Evolutionary conservation across 805 yeast genomes (phyloP), one percentile per base, ranked within the genome.

Genomic region (Ogataea corticis): DNA sequence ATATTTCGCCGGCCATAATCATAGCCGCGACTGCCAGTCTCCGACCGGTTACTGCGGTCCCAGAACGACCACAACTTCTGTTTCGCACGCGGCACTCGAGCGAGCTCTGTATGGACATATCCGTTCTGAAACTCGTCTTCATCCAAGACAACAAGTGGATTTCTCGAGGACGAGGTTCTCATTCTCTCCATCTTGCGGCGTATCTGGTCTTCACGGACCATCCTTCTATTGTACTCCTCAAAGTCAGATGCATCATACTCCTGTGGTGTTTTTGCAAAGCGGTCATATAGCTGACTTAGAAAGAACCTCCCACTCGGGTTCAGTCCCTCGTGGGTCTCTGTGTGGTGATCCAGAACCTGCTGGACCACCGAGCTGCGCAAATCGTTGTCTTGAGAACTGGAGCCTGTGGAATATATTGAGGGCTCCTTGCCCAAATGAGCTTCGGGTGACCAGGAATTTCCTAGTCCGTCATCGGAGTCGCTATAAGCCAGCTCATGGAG

Each of bases 161-260:
- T 48, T 14, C 36, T 43, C 14, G 35, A 33, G 5, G 29, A 31
- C 13, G 33, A 31, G 14, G 45, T 38, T 3, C 44, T 52, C 15
- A 56, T 29, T 18, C 35, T 49, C 14, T 47, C 34, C 4, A 60
- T 36, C 29, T 50, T 61, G 13, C 49, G 43, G 28, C 52, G 49
- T 3, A 66, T 52, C 16, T 33, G 43, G 9, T 62, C 61, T 33
- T 67, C 70, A 21, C 53, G 46, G 25, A 41, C 37, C 1, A 67
- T 46, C 17, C 48, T 42, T 11, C 37, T 48, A 31, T 62, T 58
- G 42, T 67, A 68, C 13, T 46, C 50, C 14, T 57, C 61, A 47
- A 65, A 68, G 38, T 68, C 71, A 1, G 58, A 46, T 9, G 51
- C 33, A 7, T 52, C 50, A 7, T 41, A 17, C 2, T 42, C 44